phyloP scores from a whole-genome alignment of 2,329 filamentous ascomycete species.

The Blumeriella jaapii region DNA sequence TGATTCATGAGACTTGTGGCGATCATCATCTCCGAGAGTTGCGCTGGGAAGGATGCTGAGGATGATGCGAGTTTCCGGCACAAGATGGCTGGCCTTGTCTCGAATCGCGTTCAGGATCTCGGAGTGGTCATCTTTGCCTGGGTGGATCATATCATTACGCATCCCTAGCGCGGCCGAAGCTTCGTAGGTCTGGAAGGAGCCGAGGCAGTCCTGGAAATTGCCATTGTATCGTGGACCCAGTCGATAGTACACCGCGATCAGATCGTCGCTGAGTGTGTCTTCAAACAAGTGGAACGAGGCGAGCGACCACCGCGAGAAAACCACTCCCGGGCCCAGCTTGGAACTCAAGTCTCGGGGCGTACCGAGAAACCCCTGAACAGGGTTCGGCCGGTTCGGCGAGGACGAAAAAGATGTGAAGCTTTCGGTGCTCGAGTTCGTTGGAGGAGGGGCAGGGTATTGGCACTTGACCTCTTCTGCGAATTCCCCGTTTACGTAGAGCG shows the following conservation, averaged over 20 bases:
- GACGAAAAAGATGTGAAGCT: constrained; percentile 61
- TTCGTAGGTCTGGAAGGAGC: constrained; percentile 91
- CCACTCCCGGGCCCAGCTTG: constrained; percentile 58
- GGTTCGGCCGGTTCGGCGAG: constrained; percentile 45
- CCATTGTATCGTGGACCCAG: constrained; percentile 86
- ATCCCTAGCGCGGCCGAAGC: constrained; percentile 85
- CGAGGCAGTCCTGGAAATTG: constrained; percentile 93
- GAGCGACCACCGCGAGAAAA: constrained; percentile 76
- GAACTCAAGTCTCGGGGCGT: constrained; percentile 81
- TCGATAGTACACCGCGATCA: constrained; percentile 80
- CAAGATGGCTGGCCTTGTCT: constrained; percentile 67
- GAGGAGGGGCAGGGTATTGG: constrained; percentile 69
- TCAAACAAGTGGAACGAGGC: constrained; percentile 84
- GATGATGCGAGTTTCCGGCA: constrained; percentile 71
- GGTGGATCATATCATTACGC: constrained; percentile 81
- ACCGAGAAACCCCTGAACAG: constrained; percentile 85
- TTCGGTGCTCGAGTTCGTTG: constrained; percentile 49
- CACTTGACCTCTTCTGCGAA: constrained; percentile 88
- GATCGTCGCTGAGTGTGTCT: constrained; percentile 79
- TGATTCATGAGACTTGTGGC: constrained; percentile 58
- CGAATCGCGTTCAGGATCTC: constrained; percentile 86
- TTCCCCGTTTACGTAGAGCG: constrained; percentile 84
- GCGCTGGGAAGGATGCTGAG: constrained; percentile 74
- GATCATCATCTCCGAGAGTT: constrained; percentile 70
- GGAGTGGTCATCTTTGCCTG: constrained; percentile 80